Evolutionary conservation across 179 eudicot genomes (phyloP).

Genomic region (Monotropa hypopitys): DNA sequence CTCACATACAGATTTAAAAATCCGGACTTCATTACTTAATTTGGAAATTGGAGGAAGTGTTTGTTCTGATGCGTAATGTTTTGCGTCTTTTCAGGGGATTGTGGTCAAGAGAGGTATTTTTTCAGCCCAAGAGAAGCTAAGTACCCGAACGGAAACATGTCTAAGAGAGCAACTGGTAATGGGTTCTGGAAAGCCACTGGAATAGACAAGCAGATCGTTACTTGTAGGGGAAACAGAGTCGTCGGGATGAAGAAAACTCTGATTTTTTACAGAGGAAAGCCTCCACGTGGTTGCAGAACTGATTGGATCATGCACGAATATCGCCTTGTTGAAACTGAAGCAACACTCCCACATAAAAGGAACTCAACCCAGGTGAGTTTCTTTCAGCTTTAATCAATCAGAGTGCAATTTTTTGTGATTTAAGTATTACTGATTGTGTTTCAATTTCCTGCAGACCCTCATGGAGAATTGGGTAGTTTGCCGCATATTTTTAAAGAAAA

Average conservation of each 20-base stretch:
- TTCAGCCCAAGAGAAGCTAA: slow-evolving; percentile 76
- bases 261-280: slow-evolving; percentile 77
- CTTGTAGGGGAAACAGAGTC: slow-evolving; percentile 16
- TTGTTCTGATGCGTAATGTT: not conserved
- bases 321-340: slow-evolving; percentile 30
- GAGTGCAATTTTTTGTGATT: not conserved
- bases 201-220: slow-evolving; percentile 53
- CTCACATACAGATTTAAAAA: no score
- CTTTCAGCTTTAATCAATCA: not conserved
- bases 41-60: not conserved
- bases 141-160: slow-evolving; percentile 82
- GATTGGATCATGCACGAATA: slow-evolving; percentile 97
- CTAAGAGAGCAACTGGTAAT: slow-evolving; percentile 72
- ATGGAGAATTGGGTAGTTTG: slow-evolving; percentile 74
- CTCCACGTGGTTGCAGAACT: slow-evolving; percentile 66
- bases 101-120: slow-evolving; percentile 66
- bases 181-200: slow-evolving; percentile 98
- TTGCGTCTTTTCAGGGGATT: slow-evolving; percentile 40
- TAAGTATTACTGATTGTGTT: not conserved
- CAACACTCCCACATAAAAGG: slow-evolving; percentile 7
- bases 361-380: slow-evolving; percentile 27
- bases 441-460: slow-evolving; percentile 24
- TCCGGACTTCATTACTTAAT: no score
- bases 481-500: slow-evolving; percentile 74
- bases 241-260: slow-evolving; percentile 92